Evolutionary conservation across 1,284 basidiomycete genomes (phyloP), one percentile per base, ranked within the genome.

Genomic region (Malassezia obtusa): DNA sequence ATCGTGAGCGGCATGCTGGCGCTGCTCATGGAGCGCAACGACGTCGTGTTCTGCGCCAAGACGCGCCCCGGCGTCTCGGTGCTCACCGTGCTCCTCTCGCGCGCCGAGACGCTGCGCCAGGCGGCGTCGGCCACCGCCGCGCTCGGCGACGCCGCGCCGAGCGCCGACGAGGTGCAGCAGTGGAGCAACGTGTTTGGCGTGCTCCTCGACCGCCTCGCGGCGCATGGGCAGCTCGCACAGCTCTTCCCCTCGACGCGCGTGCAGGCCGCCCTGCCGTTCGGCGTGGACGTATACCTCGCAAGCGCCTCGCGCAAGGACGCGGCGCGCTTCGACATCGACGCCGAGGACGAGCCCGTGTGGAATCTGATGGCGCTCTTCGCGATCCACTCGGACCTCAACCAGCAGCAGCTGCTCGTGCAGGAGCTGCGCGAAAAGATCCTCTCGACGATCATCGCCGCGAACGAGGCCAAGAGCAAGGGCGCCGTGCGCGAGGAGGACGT

Each of bases 231-330:
- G 37, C 79, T 95, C 28, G 77, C 83, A 12, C 76, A 80, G 8
- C 81, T 98, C 19, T 98, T 98, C 81, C 91, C 92, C 0, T 92
- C 90, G 1, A 84, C 85, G 6, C 83, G 89, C 39, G 82, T 85
- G 28, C 78, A 81, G 36, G 71, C 80, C 3, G 76, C 77, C 1
- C 64, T 77, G 2, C 77, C 80, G 0, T 80, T 80, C 56, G 80
- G 80, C 3, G 71, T 75, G 15, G 70, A 75, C 15, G 57, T 59
- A 58, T 57, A 17, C 31, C 22, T 61, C 78, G 49, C 8, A 45
- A 50, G 12, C 53, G 52, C 19, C 58, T 46, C 24, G 40, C 30
- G 19, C 59, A 26, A 46, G 17, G 39, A 31, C 19, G 14, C 3
- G 7, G 15, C 40, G 24, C 40, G 19, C 30, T 37, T 60, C 39